Evolutionary conservation across 2,329 filamentous ascomycete species (phyloP), one percentile per base, ranked within the genome.

Genomic region (Sordariomycetes sp.): DNA sequence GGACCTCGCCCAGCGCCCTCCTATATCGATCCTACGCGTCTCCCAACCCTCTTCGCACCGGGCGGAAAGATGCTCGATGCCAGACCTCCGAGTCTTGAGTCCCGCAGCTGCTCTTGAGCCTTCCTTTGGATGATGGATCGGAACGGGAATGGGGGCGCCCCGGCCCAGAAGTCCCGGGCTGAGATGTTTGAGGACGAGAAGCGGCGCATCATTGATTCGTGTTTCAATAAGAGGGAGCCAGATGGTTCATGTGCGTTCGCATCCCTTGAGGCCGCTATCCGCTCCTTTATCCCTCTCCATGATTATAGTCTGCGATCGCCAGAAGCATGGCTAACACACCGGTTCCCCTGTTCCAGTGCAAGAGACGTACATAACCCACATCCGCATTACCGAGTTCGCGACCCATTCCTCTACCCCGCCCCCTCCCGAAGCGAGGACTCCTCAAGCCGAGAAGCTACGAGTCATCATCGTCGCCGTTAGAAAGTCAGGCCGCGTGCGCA

Each of bases 281-380:
- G 6, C 22, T 13, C 45, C 45, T 50, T 22, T 12, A 13, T 22
- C 20, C n/a, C 45, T 10, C 45, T 10, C 45, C 2, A n/a, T 17
- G 15, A 8, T 2, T 45, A 15, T 17, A n/a, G 15, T 45, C 15
- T 45, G 39, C 8, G n/a, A 17, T 58, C 58, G 62, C 60, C 51
- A 61, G 10, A 13, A 20, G 25, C 45, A 13, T 32, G 54, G n/a
- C 60, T 58, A 52, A 58, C 56, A 56, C 17, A 53, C 59, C 12
- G 10, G 34, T 24, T 15, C 45, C 8, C n/a, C 45, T 20, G 17
- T 57, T 48, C 39, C 50, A 90, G 86, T 89, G 63, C 76, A 85
- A 63, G 94, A 99, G 74, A 96, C 90, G 36, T 99, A 99, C 74
- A 99, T 99, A 65, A 99, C 94, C 24, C 94, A 99, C 69, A 91